phyloP scores from a whole-genome alignment of 176 grass and related monocot genomes.

The Bolboschoenus planiculmis region DNA sequence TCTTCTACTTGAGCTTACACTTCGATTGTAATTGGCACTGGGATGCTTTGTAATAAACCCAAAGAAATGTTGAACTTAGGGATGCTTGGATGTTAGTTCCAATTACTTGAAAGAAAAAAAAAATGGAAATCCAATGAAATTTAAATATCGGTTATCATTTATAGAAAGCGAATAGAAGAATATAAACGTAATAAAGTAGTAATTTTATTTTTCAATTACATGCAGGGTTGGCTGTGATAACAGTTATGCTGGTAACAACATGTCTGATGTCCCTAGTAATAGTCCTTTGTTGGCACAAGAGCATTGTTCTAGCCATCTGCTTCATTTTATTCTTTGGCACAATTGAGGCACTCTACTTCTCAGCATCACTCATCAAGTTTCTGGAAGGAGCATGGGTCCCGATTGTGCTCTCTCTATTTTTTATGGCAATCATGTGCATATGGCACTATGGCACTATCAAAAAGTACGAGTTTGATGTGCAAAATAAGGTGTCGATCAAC shows the following conservation, averaged over 20 bases:
- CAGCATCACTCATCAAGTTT: slow-evolving; percentile 82
- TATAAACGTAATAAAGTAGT: not conserved
- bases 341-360: slow-evolving; percentile 92
- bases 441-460: slow-evolving; percentile 95
- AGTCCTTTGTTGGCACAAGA: slow-evolving; percentile 88
- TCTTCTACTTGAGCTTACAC: not conserved
- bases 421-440: slow-evolving; percentile 83
- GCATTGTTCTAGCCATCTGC: slow-evolving; percentile 57
- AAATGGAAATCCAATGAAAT: not conserved
- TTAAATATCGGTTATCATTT: not conserved
- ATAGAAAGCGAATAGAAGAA: not conserved
- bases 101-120: slow-evolving; percentile 8
- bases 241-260: slow-evolving; percentile 94
- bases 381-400: slow-evolving; percentile 89
- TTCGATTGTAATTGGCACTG: not conserved
- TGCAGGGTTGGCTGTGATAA: slow-evolving; percentile 93
- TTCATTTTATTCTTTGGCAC: slow-evolving; percentile 94
- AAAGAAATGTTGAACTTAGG: not conserved
- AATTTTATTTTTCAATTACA: not conserved
- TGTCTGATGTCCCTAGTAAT: slow-evolving; percentile 97
- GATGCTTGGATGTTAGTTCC: not conserved
- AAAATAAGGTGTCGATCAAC: slow-evolving; percentile 91
- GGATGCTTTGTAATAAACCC: not conserved
- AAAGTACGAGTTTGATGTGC: slow-evolving; percentile 82
- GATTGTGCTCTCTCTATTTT: slow-evolving; percentile 52